A percentile compares a stretch with the other conserved stretches of the same genome.
Conservation (phyloP, 2,329 filamentous ascomycete genomes). For the Aspergillus brunneoviolaceus region DNA sequence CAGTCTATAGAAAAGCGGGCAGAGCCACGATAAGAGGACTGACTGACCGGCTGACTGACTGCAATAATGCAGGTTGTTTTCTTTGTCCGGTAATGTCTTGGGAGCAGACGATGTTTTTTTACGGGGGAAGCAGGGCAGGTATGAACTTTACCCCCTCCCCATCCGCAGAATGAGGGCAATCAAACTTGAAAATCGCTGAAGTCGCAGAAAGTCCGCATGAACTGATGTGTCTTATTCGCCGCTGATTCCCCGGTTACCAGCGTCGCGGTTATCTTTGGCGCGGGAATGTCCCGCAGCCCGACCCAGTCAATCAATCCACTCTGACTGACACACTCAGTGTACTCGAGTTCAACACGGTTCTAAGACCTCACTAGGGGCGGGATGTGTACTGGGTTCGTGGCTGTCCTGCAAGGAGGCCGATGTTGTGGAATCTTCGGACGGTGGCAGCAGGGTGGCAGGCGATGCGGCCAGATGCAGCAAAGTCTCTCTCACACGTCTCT, state of each 20-base stretch:
- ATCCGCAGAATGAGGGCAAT: background rate
- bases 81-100: too few species aligned
- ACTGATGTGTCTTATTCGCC: too few species aligned
- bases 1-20: background rate
- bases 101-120: too few species aligned
- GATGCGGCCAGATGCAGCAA: slow-evolving; percentile 2
- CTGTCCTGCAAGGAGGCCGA: slow-evolving; percentile 13
- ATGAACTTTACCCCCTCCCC: background rate
- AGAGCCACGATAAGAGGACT: background rate
- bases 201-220: too few species aligned
- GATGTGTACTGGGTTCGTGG: background rate
- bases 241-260: slow-evolving; percentile 9
- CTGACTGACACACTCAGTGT: too few species aligned
- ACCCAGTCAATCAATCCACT: too few species aligned
- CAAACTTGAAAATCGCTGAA: background rate
- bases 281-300: slow-evolving; percentile 15
- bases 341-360: background rate
- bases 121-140: too few species aligned
- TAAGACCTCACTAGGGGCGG: background rate
- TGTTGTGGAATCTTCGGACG: slow-evolving; percentile 9
- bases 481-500: slow-evolving; percentile 1
- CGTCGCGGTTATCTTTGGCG: slow-evolving; percentile 7
- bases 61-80: too few species aligned
- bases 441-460: slow-evolving; percentile 6
- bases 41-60: too few species aligned